phyloP scores from a whole-genome alignment of 768 basidiomycete species.

The Mycena vulgaris region DNA sequence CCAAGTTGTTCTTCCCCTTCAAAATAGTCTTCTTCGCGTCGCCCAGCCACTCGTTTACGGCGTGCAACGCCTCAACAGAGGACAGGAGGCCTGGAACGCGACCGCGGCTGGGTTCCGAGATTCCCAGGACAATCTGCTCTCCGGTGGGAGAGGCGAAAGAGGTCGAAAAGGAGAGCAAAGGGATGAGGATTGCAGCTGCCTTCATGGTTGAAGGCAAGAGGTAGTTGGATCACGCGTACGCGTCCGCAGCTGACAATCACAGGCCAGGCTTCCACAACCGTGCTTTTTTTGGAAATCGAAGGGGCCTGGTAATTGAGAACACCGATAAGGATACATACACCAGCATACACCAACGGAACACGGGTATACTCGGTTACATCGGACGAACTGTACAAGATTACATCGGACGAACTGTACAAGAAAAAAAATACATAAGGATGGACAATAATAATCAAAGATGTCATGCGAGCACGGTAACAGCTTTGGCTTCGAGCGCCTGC shows the following conservation, averaged over 20 bases:
- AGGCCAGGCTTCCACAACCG: too few species aligned
- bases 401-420: too few species aligned
- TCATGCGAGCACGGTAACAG: background rate
- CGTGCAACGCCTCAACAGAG: constrained; percentile 35
- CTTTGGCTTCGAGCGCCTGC: constrained; percentile 15
- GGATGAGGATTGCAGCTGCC: constrained; percentile 50
- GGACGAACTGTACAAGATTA: too few species aligned
- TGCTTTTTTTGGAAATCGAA: too few species aligned
- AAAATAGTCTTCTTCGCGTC: constrained; percentile 60
- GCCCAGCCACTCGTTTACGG: constrained; percentile 55
- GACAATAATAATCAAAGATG: too few species aligned
- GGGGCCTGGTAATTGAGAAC: too few species aligned
- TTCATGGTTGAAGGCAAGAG: constrained; percentile 52
- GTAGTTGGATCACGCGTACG: constrained; percentile 1
- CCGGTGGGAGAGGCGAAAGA: constrained; percentile 56
- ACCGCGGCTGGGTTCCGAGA: constrained; percentile 48
- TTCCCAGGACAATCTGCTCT: constrained; percentile 64
- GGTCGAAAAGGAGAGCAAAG: constrained; percentile 52
- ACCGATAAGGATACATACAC: too few species aligned
- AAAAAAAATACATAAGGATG: too few species aligned
- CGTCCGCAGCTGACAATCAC: constrained; percentile 23
- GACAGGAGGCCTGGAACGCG: constrained; percentile 18
- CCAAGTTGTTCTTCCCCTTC: constrained; percentile 62
- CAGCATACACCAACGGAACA: too few species aligned
- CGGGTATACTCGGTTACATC: too few species aligned